Evolutionary conservation across 176 grass and related monocot species (phyloP), one percentile per base, ranked within the genome.

Genomic region (Phoenix roebelenii): DNA sequence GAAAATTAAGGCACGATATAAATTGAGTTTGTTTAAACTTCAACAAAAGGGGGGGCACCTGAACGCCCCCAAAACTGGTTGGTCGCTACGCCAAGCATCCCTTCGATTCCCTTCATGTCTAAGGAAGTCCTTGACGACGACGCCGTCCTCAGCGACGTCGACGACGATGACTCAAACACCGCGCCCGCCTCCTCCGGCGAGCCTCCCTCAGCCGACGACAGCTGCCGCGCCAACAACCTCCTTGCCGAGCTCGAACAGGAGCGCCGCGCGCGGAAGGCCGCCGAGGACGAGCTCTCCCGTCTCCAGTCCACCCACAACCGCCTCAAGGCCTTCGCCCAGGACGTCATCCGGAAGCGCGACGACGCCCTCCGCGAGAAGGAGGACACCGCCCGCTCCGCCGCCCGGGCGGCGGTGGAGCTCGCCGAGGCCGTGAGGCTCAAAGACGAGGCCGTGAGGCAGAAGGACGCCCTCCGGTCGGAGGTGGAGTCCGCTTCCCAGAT

Each of bases 61-160:
- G 2, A 12, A 44, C 1, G 35, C 35, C 1, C 1, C 35, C 10
- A 3, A 44, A 44, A 44, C 35, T 44, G 9, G 7, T 44, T 1
- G 7, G 35, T 2, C 5, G 35, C 35, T 44, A 6, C 4, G 0
- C 28, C 35, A 1, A 44, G 9, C 1, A 44, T 44, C 10, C 26
- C 17, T 66, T 55, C 30, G 22, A 24, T 44, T 14, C 23, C 17
- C 66, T 2, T 52, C 16, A 95, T 95, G 91, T 80, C 91, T 49
- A 80, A 85, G 64, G 86, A 82, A 35, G 85, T 80, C 32, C 18
- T 49, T 7, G 72, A 79, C 28, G 77, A 55, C 60, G 76, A 70
- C 60, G 82, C 57, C 26, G 84, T 98, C 73, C 88, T 81, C 71
- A 88, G 92, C 71, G 82, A 92, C 70, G 88, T 92, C 71, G 88